Evolutionary conservation across 805 yeast species (phyloP), one percentile per base, ranked within the genome.

Genomic region (Maudiozyma turicensis): DNA sequence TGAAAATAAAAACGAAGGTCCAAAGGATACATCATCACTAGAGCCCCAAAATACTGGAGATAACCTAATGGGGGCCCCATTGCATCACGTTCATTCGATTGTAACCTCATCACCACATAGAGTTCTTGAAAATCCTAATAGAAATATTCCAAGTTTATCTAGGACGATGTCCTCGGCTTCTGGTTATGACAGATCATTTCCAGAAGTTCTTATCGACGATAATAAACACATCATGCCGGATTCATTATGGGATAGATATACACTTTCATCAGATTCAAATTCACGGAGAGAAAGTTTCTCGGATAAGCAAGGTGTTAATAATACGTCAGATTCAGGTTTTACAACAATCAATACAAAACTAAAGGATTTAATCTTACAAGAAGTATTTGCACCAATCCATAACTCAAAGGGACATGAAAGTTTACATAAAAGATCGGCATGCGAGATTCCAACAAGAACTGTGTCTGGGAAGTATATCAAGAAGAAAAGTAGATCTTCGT

Each of bases 181-280:
- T 5, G 43, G 43, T 20, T 41, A 49, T 26, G 50, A 48, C 42
- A 45, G 44, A 9, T 86, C 91, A 3, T 52, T 58, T 35, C 67
- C 68, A 3, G 96, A 88, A 60, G 98, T 91, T n/a, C 81, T 86
- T 1, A 72, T 91, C 34, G 90, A 88, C 63, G 98, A 91, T 60
- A 91, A 91, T 65, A 82, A 79, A 50, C 99, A 91, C 65, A 90
- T 91, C 48, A 82, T 91, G 33, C 96, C 98, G 0, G 84, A 82
- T 49, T 81, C 89, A 3, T 65, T 87, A 52, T 78, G 88, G 80
- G 74, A 74, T 51, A 80, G 77, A 48, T 82, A 79, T 58, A 75
- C 86, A 5, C 53, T 54, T n/a, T 67, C 70, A 6, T 63, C 71
- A 34, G 54, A 70, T 38, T 61, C 65, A 5, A 68, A 69, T 8